These are phyloP conservation scores for Pistacia integerrima DNA, from an alignment of 345 rosid species.

Conservation along the genomic window DNA sequence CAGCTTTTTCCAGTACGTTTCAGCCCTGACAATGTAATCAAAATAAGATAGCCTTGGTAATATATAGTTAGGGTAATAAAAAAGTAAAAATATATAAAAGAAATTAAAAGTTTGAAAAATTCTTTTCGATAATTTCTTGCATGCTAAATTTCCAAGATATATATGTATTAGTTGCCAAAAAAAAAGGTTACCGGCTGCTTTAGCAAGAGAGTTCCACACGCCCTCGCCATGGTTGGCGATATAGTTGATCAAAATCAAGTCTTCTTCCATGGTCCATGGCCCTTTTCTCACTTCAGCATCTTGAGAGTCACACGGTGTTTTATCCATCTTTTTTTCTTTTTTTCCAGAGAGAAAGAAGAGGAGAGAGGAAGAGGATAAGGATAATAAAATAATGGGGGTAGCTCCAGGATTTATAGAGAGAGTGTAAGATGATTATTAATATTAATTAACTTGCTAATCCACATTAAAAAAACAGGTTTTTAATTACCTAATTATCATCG, in stretches of 20 bases:
- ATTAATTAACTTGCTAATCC: slow-evolving; percentile 5
- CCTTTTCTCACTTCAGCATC: slow-evolving; percentile 96
- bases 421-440: slow-evolving; percentile 9
- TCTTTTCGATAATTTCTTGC: background rate
- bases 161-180: background rate
- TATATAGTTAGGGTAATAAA: background rate
- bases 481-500: slow-evolving; percentile 35
- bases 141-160: background rate
- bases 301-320: slow-evolving; percentile 52
- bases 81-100: background rate
- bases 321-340: slow-evolving; percentile 49
- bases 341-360: background rate
- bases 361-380: slow-evolving; percentile 12
- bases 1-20: slow-evolving; percentile 99
- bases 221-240: slow-evolving; percentile 97
- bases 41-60: background rate
- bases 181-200: slow-evolving; percentile 67
- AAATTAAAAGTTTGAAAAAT: background rate
- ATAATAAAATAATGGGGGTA: slow-evolving; percentile 12
- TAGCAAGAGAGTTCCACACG: slow-evolving; percentile 93
- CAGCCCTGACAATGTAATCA: slow-evolving; percentile 44
- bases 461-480: slow-evolving; percentile 6
- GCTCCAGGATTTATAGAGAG: slow-evolving; percentile 43
- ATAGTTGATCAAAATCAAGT: slow-evolving; percentile 81
- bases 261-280: slow-evolving; percentile 99